Base-by-base conservation (phyloP, 1,139 yeast species). In the Geotrichum candidum region DNA sequence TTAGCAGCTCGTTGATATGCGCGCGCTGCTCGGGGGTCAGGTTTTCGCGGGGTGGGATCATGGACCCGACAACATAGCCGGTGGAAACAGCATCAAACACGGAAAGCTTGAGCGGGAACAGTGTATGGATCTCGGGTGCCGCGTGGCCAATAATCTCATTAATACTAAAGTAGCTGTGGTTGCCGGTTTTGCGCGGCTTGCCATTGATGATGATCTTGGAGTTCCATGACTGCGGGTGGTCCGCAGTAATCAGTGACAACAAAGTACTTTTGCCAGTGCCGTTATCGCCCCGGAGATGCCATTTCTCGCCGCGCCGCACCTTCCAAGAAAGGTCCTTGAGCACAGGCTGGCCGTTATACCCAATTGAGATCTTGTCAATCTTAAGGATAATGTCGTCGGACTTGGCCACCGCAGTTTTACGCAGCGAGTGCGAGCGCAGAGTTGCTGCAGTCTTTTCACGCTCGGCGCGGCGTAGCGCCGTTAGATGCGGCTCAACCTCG, bases 141-240 rank as follows among this genome's bases (percentile, higher is more conserved):
- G 95, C 82, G 67, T 89, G 87, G 0, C 98, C 97, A 63, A 94
- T 89, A n/a, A 74, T 70, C 63, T 82, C 82, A 74, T 94, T 94
- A 63, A 90, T 85, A 61, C 86, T 88, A 69, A 90, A 90, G 70
- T 88, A 91, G 60, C 85, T 84, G 18, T 86, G 82, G 27, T 83
- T 85, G 4, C 97, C 97, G 0, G 92, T 85, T 65, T 81, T 82
- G 57, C 97, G 80, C n/a, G 84, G 81, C 33, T 74, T 74, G 0
- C 94, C 95, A 69, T 87, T 78, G 62, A 91, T 81, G 23, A 80
- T 74, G 53, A 94, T 80, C 33, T 82, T 84, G 3, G 85, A 81
- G 68, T 84, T 86, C 98, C 98, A 94, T 1, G 97, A 86, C 73
- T 94, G 97, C 0, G 99, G 99, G 71, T 94, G 99, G 69, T 94